Percentiles rank a stretch among this genome's conserved stretches.
These are phyloP conservation scores for Desmodesmus armatus DNA, from an alignment of 139 green algal genomes.

Conservation along the genomic window DNA sequence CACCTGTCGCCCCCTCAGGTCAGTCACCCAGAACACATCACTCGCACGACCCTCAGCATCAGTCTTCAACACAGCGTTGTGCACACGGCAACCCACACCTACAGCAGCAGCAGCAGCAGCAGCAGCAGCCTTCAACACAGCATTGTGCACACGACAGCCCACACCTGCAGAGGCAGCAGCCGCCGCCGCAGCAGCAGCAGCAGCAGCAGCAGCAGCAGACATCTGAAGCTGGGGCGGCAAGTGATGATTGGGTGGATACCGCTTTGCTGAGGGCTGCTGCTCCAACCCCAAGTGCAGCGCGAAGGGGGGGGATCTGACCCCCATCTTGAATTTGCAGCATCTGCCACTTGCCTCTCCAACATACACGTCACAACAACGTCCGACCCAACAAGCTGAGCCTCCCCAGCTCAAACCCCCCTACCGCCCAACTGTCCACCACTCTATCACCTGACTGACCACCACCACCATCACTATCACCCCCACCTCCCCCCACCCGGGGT, in stretches of 20 bases:
- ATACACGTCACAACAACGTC: too few relatives aligned
- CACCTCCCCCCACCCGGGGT: too few relatives aligned
- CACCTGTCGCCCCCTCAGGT: constrained; percentile 32
- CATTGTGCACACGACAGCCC: not conserved
- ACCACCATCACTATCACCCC: too few relatives aligned
- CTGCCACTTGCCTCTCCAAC: too few relatives aligned
- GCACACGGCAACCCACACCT: constrained; percentile 27
- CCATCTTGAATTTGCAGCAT: not conserved
- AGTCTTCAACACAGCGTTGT: constrained; percentile 46
- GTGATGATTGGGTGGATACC: too few relatives aligned
- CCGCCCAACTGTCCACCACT: too few relatives aligned
- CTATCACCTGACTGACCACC: too few relatives aligned
- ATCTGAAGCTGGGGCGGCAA: too few relatives aligned
- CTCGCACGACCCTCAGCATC: constrained; percentile 17
- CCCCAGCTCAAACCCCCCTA: too few relatives aligned
- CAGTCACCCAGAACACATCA: constrained; percentile 43
- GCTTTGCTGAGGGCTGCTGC: too few relatives aligned
- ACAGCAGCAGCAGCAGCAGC: constrained; percentile 8
- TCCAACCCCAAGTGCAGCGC: not conserved
- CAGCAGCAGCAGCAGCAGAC: not conserved
- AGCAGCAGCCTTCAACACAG: not conserved
- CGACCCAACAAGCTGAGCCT: too few relatives aligned
- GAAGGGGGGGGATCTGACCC: not conserved
- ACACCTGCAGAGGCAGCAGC: not conserved
- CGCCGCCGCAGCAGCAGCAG: not conserved